A percentile compares a stretch with the other conserved stretches of the same genome.
Conservation (phyloP, 305 asterid genomes). For the Euphrasia arctica region DNA sequence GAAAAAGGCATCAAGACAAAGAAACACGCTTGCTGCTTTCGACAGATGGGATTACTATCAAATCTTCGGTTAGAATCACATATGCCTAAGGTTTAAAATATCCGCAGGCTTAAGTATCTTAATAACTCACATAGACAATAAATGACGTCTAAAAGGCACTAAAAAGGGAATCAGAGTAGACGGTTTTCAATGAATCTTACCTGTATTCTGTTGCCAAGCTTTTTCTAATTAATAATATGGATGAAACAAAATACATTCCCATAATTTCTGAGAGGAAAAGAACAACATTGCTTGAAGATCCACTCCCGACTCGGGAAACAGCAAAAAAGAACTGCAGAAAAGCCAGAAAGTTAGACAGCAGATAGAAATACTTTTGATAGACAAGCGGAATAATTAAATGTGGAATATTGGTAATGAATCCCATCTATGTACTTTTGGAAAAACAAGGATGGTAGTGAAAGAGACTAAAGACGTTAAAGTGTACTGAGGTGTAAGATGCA, state of each 20-base stretch:
- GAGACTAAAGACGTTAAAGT: conserved; percentile 6
- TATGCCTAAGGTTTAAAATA: no score
- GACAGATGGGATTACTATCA: background rate
- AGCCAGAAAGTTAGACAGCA: conserved; percentile 21
- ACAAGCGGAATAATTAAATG: conserved; percentile 7
- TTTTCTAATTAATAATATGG: conserved; percentile 86
- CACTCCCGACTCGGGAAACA: conserved; percentile 98
- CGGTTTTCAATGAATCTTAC: conserved; percentile 32
- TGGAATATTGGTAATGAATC: conserved; percentile 1
- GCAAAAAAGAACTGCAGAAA: conserved; percentile 92
- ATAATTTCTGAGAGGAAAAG: conserved; percentile 98
- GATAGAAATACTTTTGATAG: conserved; percentile 12
- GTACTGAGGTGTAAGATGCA: conserved; percentile 6
- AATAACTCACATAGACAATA: no score
- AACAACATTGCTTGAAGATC: conserved; percentile 96
- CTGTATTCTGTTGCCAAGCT: conserved; percentile 97
- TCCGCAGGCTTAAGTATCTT: no score
- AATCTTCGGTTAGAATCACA: no score
- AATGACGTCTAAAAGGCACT: no score
- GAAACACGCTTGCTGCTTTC: background rate
- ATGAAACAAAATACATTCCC: conserved; percentile 98
- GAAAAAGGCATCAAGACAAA: background rate
- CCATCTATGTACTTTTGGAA: background rate
- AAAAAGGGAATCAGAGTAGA: background rate
- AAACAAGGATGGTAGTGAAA: conserved; percentile 1